phyloP scores from a whole-genome alignment of 2,329 filamentous ascomycete species.

The Fusarium austroafricanum region DNA sequence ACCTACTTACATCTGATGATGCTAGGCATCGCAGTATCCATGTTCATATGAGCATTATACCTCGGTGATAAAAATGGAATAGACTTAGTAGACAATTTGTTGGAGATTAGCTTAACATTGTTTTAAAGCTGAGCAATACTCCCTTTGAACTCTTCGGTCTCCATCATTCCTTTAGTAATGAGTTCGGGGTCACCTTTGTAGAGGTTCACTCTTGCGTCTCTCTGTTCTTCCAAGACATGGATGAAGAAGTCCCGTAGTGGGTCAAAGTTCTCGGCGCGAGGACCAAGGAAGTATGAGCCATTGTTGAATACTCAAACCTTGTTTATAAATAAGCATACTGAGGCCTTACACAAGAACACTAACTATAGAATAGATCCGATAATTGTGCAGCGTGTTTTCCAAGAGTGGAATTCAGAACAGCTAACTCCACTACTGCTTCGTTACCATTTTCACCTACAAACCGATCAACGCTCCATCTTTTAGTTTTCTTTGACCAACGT shows the following conservation, averaged over 20 bases:
- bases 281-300: background rate
- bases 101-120: background rate
- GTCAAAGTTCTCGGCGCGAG: slow-evolving; percentile 3
- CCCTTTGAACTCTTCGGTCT: background rate
- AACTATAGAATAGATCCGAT: no score
- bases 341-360: no score
- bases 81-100: background rate
- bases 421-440: no score
- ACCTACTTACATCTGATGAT: slow-evolving; percentile 3
- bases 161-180: background rate
- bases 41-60: slow-evolving; percentile 3
- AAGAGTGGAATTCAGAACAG: no score
- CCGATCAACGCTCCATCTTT: no score
- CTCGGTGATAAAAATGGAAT: background rate
- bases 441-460: no score
- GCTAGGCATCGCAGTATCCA: background rate
- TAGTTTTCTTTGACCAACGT: no score
- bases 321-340: no score
- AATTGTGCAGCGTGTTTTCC: no score
- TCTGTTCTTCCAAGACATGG: background rate
- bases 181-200: background rate
- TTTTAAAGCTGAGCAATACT: background rate
- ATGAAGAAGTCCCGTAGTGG: background rate
- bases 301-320: no score
- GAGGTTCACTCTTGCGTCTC: background rate